These are phyloP conservation scores for Ephemerocybe angulata DNA, from an alignment of 768 basidiomycete genomes.

Conservation along the genomic window DNA sequence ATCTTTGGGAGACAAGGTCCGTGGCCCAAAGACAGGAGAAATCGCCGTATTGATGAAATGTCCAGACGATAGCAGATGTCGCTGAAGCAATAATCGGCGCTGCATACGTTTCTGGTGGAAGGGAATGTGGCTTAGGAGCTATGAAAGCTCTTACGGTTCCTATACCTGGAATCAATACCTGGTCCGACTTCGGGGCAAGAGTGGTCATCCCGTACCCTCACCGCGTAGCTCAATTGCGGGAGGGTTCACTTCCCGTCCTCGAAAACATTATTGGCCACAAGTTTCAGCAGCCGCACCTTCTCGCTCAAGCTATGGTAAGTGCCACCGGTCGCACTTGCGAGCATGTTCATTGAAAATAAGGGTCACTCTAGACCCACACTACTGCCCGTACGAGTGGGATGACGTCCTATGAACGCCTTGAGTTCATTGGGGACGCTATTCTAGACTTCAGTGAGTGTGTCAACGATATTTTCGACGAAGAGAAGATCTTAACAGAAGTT, in stretches of 20 bases:
- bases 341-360: background rate
- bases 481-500: constrained; percentile 10
- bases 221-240: constrained; percentile 41
- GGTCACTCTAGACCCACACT: constrained; percentile 59
- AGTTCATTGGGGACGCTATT: constrained; percentile 85
- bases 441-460: constrained; percentile 69
- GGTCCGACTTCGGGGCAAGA: constrained; percentile 68
- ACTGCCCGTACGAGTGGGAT: constrained; percentile 54
- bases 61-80: constrained; percentile 77
- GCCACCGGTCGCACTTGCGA: background rate
- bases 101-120: constrained; percentile 71
- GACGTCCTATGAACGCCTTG: constrained; percentile 68
- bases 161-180: constrained; percentile 57
- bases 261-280: constrained; percentile 62
- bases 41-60: background rate
- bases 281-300: constrained; percentile 58
- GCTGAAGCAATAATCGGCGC: constrained; percentile 83
- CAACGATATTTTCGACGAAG: constrained; percentile 1
- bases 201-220: constrained; percentile 41
- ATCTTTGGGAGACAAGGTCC: constrained; percentile 77
- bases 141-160: constrained; percentile 65
- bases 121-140: constrained; percentile 59
- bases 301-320: constrained; percentile 71
- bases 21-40: no score
- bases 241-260: constrained; percentile 50